Evolutionary conservation across 805 yeast species (phyloP).

Genomic region (Zygosaccharomyces rouxii): DNA sequence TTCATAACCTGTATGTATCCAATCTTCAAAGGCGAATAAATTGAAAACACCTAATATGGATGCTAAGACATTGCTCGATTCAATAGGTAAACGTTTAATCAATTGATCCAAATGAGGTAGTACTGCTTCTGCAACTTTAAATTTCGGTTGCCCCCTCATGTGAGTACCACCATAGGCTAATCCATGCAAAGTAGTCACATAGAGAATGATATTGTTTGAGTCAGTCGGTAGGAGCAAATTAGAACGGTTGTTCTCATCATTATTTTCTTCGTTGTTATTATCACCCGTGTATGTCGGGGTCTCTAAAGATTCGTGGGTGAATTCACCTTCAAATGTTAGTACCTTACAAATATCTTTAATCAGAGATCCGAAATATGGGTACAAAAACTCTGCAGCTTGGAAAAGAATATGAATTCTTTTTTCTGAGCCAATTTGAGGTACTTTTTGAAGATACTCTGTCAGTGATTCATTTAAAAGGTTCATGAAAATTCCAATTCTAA

Average conservation of each 20-base stretch:
- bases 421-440: slow-evolving; percentile 8
- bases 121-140: slow-evolving; percentile 18
- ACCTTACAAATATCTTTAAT: slow-evolving; percentile 26
- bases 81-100: slow-evolving; percentile 23
- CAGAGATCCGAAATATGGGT: slow-evolving; percentile 24
- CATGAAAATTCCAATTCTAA: slow-evolving; percentile 26
- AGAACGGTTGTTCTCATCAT: slow-evolving; percentile 5
- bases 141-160: slow-evolving; percentile 25
- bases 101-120: slow-evolving; percentile 25
- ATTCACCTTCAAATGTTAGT: slow-evolving; percentile 24
- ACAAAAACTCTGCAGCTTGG: slow-evolving; percentile 35
- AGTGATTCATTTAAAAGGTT: slow-evolving; percentile 28
- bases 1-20: slow-evolving; percentile 29
- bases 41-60: slow-evolving; percentile 26
- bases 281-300: background rate
- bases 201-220: slow-evolving; percentile 21
- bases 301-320: slow-evolving; percentile 11
- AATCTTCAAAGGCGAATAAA: slow-evolving; percentile 29
- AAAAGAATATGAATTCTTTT: slow-evolving; percentile 20
- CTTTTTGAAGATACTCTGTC: slow-evolving; percentile 15
- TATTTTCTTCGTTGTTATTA: slow-evolving; percentile 14
- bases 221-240: slow-evolving; percentile 25
- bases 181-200: slow-evolving; percentile 29
- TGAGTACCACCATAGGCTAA: slow-evolving; percentile 28
- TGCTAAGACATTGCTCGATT: slow-evolving; percentile 20